Conservation (phyloP, 495 filamentous ascomycete genomes). For the Aspergillus wentii region DNA sequence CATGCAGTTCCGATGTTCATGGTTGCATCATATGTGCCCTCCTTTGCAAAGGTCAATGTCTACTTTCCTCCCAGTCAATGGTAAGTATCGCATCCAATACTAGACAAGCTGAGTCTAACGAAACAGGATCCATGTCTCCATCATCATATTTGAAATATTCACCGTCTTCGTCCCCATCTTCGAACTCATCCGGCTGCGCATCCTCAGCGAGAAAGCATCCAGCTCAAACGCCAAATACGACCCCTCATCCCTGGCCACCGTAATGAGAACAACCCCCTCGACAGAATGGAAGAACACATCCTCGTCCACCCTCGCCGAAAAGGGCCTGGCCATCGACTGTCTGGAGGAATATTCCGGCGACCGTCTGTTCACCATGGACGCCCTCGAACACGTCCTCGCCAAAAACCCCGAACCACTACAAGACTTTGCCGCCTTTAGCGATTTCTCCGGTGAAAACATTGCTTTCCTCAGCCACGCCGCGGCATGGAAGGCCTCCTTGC, state of each 20-base stretch:
- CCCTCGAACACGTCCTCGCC: slow-evolving; percentile 4
- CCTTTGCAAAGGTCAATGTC: slow-evolving; percentile 5
- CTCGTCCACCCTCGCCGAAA: slow-evolving; percentile 8
- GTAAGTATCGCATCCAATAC: neutral
- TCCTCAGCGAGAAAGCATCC: slow-evolving; percentile 1
- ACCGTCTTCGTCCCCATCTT: slow-evolving; percentile 10
- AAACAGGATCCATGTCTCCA: slow-evolving; percentile 8
- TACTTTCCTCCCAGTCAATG: slow-evolving; percentile 8
- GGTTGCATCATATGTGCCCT: slow-evolving; percentile 5
- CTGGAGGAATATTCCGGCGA: slow-evolving; percentile 2
- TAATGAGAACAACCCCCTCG: neutral
- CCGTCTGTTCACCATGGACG: slow-evolving; percentile 7
- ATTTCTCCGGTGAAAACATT: slow-evolving; percentile 9
- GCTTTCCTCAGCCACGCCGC: slow-evolving; percentile 3
- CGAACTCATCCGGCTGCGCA: slow-evolving; percentile 1
- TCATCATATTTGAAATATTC: slow-evolving; percentile 8
- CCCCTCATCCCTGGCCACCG: neutral
- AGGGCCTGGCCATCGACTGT: neutral
- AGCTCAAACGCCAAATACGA: neutral
- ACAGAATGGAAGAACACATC: neutral
- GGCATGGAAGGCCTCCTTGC: slow-evolving; percentile 3
- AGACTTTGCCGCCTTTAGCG: slow-evolving; percentile 6
- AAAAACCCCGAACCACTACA: slow-evolving; percentile 3
- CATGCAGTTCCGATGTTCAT: slow-evolving; percentile 9
- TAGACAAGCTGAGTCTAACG: neutral